A percentile compares a stretch with the other conserved stretches of the same genome.
Evolutionary conservation across 148 eudicot genomes (phyloP).

Genomic region (Vaccinium macrocarpon): DNA sequence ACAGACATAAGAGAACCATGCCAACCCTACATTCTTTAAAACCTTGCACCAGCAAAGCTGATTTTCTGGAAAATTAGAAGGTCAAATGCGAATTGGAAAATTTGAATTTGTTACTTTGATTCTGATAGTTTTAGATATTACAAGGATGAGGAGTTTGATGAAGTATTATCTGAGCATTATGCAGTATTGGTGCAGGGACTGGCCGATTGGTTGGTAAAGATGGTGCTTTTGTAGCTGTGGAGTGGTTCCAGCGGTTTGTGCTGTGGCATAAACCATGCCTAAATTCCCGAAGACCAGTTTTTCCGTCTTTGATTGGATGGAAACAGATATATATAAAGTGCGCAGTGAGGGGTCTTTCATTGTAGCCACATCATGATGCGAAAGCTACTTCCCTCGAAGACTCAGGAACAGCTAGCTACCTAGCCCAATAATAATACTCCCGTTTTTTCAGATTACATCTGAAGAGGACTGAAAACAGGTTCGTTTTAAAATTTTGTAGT

Average conservation of each 20-base stretch:
- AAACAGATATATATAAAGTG: too few relatives aligned
- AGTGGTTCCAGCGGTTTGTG: not conserved
- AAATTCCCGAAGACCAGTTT: too few relatives aligned
- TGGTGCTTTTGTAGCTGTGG: not conserved
- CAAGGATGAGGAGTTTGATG: not conserved
- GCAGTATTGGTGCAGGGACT: not conserved
- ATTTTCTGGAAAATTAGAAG: not conserved
- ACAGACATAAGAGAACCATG: not conserved
- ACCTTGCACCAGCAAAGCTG: not conserved
- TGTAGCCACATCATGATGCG: too few relatives aligned
- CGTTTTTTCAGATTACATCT: not conserved
- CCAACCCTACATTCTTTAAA: not conserved
- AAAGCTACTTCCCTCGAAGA: too few relatives aligned
- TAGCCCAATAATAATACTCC: too few relatives aligned
- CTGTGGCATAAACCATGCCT: too few relatives aligned
- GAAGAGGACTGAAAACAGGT: not conserved
- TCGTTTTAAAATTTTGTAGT: not conserved
- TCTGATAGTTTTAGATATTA: not conserved
- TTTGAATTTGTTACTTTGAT: not conserved
- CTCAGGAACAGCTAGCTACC: too few relatives aligned
- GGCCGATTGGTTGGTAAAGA: not conserved
- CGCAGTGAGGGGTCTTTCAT: too few relatives aligned
- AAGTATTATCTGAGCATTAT: not conserved
- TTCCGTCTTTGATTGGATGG: not conserved
- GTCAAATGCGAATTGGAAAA: not conserved